Conservation (phyloP, 2,329 filamentous ascomycete species). For the Aspergillus amoenus region DNA sequence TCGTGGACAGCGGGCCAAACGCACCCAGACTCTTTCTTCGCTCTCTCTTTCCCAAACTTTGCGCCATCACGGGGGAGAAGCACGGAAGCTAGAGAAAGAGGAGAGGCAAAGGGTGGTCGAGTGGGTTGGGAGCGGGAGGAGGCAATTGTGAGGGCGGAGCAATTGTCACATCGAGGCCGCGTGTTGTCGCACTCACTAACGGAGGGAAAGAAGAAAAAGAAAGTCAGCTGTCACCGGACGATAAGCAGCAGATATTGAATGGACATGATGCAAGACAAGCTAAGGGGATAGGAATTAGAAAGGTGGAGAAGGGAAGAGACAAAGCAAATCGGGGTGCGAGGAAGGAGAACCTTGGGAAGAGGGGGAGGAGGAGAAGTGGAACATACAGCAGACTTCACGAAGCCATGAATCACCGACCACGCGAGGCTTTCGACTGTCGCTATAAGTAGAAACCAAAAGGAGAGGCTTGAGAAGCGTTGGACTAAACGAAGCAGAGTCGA, state of each 20-base stretch:
- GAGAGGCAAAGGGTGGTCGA: conserved; percentile 1
- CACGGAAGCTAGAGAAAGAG: conserved; percentile 8
- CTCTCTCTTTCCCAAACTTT: conserved; percentile 32
- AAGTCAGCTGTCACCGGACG: conserved; percentile 19
- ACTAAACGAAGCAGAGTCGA: conserved; percentile 1
- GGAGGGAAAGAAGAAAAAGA: conserved; percentile 4
- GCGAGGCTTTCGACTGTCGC: background rate
- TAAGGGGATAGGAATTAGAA: conserved; percentile 19
- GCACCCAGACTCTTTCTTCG: conserved; percentile 38
- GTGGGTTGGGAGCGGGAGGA: conserved; percentile 2
- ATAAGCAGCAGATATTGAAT: conserved; percentile 16
- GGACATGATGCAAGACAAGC: conserved; percentile 19
- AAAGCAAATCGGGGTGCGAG: conserved; percentile 24
- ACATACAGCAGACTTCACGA: conserved; percentile 30
- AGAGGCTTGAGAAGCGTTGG: conserved; percentile 1
- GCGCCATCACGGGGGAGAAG: conserved; percentile 29
- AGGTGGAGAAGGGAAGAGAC: conserved; percentile 18
- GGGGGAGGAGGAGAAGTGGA: conserved; percentile 14
- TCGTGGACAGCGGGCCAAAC: conserved; percentile 30
- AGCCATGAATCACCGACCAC: conserved; percentile 27
- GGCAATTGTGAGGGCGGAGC: conserved; percentile 9
- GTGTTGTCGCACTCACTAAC: conserved; percentile 28
- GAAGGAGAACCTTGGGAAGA: conserved; percentile 16
- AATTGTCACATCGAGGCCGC: conserved; percentile 31
- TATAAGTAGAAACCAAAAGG: conserved; percentile 22